Base-by-base conservation (phyloP, 192 early-diverging fungal genomes). In the Entomortierella beljakovae region DNA sequence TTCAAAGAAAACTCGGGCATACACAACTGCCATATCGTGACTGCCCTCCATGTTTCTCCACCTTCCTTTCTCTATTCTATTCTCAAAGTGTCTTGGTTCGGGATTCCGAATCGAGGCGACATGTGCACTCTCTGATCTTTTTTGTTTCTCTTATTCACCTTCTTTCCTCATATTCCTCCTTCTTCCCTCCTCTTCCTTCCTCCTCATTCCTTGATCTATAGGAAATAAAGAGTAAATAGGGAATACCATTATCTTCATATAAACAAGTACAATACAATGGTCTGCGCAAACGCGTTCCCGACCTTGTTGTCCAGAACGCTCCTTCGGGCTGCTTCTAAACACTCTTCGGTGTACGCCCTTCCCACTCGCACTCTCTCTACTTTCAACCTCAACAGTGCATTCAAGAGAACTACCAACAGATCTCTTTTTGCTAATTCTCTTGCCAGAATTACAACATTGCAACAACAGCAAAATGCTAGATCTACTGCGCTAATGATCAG, bases 201-300 rank as follows among this genome's bases (percentile, higher is more conserved):
- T 13, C 25, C 50, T 35, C 37, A 54, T 61, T 7, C 57, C 5
- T 10, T 32, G 11, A 7, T 28, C 29, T 23, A n/a, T 5, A 34
- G 37, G 3, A 16, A 1, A 1, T 11, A 28, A 53, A 60, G 26
- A 33, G 31, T 29, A 25, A 50, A n/a, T 25, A 18, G 61, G 31
- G 29, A 22, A 25, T 40, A 8, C 26, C 25, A 20, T 22, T 37
- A 55, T 40, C 23, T 51, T 51, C 31, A 31, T 28, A 52, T 33
- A 34, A 4, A 49, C 9, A 23, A 43, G 23, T 20, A 29, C 40
- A 6, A 9, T 37, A 25, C 49, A 31, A 76, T 76, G 73, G 65
- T 62, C 53, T 69, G 73, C 73, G 69, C 73, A 35, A 68, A 77
- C 66, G 73, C 61, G 66, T 64, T 77, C 61, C 69, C 73, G 28